Evolutionary conservation across 2,329 filamentous ascomycete genomes (phyloP).

Genomic region (Salinomyces thailandicus): DNA sequence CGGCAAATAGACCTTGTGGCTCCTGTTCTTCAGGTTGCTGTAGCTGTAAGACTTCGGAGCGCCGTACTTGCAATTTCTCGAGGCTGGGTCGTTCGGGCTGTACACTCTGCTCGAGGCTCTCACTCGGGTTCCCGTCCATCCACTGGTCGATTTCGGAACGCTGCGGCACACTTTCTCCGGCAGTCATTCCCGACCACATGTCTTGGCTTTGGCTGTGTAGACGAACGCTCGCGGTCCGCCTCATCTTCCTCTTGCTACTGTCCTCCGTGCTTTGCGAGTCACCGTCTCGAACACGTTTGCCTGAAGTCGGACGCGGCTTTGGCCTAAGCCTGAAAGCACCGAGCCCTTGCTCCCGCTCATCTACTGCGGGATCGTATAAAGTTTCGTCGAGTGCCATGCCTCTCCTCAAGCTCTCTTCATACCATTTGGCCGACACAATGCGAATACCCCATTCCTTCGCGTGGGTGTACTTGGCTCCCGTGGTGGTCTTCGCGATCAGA

Average conservation of each 20-base stretch:
- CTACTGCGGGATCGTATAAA: slow-evolving; percentile 68
- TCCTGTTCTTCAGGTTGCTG: slow-evolving; percentile 3
- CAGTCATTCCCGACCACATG: slow-evolving; percentile 83
- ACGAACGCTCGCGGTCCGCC: slow-evolving; percentile 78
- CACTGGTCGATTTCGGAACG: slow-evolving; percentile 16
- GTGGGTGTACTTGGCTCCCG: slow-evolving; percentile 82
- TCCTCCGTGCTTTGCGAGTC: slow-evolving; percentile 24
- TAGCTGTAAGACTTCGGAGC: slow-evolving; percentile 4
- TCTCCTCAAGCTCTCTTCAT: slow-evolving; percentile 68
- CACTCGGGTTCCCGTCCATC: slow-evolving; percentile 12
- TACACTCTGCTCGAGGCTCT: neutral
- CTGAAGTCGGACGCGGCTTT: slow-evolving; percentile 34
- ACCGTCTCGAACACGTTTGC: slow-evolving; percentile 50
- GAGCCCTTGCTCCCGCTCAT: slow-evolving; percentile 59
- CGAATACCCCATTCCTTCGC: slow-evolving; percentile 74
- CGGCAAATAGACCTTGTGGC: slow-evolving; percentile 21
- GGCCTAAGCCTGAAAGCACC: slow-evolving; percentile 55
- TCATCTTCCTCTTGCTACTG: slow-evolving; percentile 62
- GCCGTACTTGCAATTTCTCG: slow-evolving; percentile 2
- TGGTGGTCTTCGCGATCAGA: slow-evolving; percentile 65
- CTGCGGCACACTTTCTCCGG: slow-evolving; percentile 19
- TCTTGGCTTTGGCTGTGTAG: slow-evolving; percentile 67
- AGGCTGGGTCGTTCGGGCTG: slow-evolving; percentile 3
- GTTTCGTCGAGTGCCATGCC: slow-evolving; percentile 85
- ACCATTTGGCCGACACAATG: slow-evolving; percentile 74